These are phyloP conservation scores for Sporothrix brasiliensis DNA, from an alignment of 2,329 filamentous ascomycete species.

Conservation along the genomic window DNA sequence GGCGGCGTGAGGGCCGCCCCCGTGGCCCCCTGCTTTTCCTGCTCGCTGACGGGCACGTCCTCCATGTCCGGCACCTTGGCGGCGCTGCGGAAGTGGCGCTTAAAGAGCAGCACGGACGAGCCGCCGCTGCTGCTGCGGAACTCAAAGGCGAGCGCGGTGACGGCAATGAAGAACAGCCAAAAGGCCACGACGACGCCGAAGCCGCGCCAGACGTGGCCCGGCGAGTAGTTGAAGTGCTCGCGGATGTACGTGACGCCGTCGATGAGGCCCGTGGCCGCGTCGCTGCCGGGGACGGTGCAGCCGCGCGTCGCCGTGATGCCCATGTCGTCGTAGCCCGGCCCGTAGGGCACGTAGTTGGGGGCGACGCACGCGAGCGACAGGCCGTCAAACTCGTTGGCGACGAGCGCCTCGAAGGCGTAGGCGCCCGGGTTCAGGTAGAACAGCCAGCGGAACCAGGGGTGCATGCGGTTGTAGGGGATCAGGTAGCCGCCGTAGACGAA, in stretches of 20 bases:
- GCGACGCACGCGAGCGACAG: slow-evolving; percentile 58
- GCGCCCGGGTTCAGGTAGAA: slow-evolving; percentile 64
- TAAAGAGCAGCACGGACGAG: slow-evolving; percentile 42
- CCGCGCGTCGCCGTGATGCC: slow-evolving; percentile 10
- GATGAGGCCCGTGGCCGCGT: slow-evolving; percentile 46
- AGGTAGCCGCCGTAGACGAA: slow-evolving; percentile 56
- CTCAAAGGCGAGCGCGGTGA: slow-evolving; percentile 67
- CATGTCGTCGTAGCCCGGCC: slow-evolving; percentile 8
- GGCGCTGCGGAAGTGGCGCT: slow-evolving; percentile 29
- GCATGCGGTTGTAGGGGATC: slow-evolving; percentile 33
- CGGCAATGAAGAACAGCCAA: slow-evolving; percentile 49
- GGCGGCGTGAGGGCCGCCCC: slow-evolving; percentile 43
- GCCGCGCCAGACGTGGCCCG: slow-evolving; percentile 70
- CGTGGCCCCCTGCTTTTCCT: not conserved
- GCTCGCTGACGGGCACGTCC: not conserved
- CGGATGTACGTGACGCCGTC: slow-evolving; percentile 59
- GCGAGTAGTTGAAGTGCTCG: slow-evolving; percentile 56
- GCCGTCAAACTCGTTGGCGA: slow-evolving; percentile 58
- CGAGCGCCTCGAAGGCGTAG: slow-evolving; percentile 66
- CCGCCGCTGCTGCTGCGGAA: slow-evolving; percentile 51
- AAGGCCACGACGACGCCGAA: slow-evolving; percentile 77
- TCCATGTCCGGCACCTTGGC: slow-evolving; percentile 6
- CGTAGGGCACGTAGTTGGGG: slow-evolving; percentile 41
- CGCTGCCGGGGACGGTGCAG: slow-evolving; percentile 26
- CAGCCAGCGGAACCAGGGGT: slow-evolving; percentile 66